Evolutionary conservation across 2,329 filamentous ascomycete species (phyloP).

Genomic region (Alternaria viburni): DNA sequence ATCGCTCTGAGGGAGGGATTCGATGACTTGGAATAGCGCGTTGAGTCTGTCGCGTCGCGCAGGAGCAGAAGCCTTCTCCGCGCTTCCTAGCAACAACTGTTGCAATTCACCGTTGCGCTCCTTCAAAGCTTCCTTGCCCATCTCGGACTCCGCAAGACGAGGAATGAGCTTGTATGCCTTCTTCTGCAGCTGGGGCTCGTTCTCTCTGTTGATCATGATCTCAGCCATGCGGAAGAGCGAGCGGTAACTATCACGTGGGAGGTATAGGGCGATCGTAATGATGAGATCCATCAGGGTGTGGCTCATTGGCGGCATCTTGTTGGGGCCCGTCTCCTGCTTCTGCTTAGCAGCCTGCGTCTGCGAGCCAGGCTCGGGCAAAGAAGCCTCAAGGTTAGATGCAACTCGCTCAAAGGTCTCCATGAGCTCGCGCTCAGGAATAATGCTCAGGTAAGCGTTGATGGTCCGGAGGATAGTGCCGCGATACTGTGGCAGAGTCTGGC

Average conservation of each 20-base stretch:
- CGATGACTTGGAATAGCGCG: constrained; percentile 80
- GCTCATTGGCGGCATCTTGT: constrained; percentile 85
- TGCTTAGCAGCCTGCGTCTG: constrained; percentile 70
- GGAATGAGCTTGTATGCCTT: constrained; percentile 99
- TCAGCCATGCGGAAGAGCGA: constrained; percentile 86
- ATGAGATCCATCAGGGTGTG: constrained; percentile 97
- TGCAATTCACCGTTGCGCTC: constrained; percentile 82
- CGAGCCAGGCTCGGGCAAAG: constrained; percentile 51
- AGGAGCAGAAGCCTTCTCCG: constrained; percentile 85
- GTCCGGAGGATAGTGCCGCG: constrained; percentile 90
- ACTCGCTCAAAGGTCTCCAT: constrained; percentile 19
- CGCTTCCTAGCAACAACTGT: constrained; percentile 75
- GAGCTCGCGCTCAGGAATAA: constrained; percentile 67
- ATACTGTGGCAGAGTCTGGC: constrained; percentile 90
- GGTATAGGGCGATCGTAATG: constrained; percentile 93
- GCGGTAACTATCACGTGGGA: constrained; percentile 84
- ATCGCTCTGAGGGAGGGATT: constrained; percentile 75
- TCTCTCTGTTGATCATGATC: constrained; percentile 77
- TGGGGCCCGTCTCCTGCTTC: constrained; percentile 66
- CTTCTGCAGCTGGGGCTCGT: constrained; percentile 94
- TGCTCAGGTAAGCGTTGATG: constrained; percentile 92
- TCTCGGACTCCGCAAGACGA: constrained; percentile 80
- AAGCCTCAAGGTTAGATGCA: constrained; percentile 24
- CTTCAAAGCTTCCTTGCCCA: constrained; percentile 75
- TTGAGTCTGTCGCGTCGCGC: constrained; percentile 84